Percentiles rank a stretch among this genome's conserved stretches.
Evolutionary conservation across 2,329 filamentous ascomycete species (phyloP).

Genomic region (Aulographum hederae): DNA sequence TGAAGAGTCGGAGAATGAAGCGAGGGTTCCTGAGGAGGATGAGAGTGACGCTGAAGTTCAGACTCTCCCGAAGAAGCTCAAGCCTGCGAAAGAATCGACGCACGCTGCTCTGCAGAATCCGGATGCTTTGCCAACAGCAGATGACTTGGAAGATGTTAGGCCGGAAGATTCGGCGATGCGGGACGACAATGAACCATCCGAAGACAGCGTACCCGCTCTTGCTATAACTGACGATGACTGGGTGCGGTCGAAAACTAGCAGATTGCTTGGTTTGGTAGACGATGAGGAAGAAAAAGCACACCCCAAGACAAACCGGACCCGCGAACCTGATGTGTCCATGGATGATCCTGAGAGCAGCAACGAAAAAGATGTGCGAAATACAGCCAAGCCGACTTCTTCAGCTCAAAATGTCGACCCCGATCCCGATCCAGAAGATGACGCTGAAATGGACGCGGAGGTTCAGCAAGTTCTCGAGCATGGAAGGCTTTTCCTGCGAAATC

Average conservation of each 20-base stretch:
- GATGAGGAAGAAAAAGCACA: slow-evolving; percentile 36
- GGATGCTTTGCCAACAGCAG: too few species aligned
- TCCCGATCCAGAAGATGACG: slow-evolving; percentile 7
- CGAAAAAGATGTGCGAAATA: neutral
- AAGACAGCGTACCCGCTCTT: slow-evolving; percentile 13
- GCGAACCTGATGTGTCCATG: slow-evolving; percentile 2
- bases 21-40: slow-evolving; percentile 4
- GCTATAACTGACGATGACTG: slow-evolving; percentile 66
- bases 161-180: too few species aligned
- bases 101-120: too few species aligned
- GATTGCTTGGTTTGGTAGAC: slow-evolving; percentile 68
- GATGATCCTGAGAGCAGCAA: too few species aligned
- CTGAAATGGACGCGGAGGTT: slow-evolving; percentile 7
- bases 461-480: slow-evolving; percentile 45
- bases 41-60: slow-evolving; percentile 66
- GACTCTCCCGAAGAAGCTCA: slow-evolving; percentile 33
- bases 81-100: slow-evolving; percentile 3
- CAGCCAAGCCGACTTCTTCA: neutral
- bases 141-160: too few species aligned
- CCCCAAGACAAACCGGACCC: neutral
- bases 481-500: slow-evolving; percentile 74
- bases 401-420: neutral
- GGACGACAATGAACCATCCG: too few species aligned
- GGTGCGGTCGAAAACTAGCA: slow-evolving; percentile 75
- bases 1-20: neutral